Conservation (phyloP, 257 asterid species). For the Ilex asprella region DNA sequence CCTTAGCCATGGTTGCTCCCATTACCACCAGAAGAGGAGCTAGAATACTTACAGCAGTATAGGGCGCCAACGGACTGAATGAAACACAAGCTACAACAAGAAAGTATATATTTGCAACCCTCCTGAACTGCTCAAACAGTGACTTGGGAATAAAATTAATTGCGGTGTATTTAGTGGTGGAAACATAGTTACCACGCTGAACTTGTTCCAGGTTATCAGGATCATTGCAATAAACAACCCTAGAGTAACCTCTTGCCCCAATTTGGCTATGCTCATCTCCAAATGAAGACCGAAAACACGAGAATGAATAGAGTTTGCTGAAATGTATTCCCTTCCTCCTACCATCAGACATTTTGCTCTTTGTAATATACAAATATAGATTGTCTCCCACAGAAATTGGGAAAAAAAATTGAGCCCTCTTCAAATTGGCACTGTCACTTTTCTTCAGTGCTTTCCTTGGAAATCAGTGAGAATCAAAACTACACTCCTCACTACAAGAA, state of each 20-base stretch:
- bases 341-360: slow-evolving; percentile 35
- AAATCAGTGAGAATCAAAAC: not conserved
- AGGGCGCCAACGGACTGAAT: slow-evolving; percentile 78
- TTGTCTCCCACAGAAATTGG: not conserved
- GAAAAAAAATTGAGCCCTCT: too few species aligned
- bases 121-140: slow-evolving; percentile 92
- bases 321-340: slow-evolving; percentile 36
- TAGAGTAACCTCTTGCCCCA: slow-evolving; percentile 82
- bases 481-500: not conserved
- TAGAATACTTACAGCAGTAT: slow-evolving; percentile 63
- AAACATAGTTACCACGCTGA: slow-evolving; percentile 64
- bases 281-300: slow-evolving; percentile 45
- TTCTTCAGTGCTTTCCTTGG: not conserved
- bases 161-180: slow-evolving; percentile 79
- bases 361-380: too few species aligned
- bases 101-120: slow-evolving; percentile 92
- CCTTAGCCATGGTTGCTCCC: slow-evolving; percentile 92
- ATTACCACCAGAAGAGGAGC: slow-evolving; percentile 75
- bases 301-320: slow-evolving; percentile 65
- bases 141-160: slow-evolving; percentile 83
- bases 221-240: slow-evolving; percentile 77
- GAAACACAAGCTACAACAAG: slow-evolving; percentile 88
- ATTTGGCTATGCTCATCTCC: slow-evolving; percentile 61
- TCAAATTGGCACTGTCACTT: not conserved
- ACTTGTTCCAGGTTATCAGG: slow-evolving; percentile 67